Conservation (phyloP, 495 filamentous ascomycete genomes). For the Viridothelium virens region DNA sequence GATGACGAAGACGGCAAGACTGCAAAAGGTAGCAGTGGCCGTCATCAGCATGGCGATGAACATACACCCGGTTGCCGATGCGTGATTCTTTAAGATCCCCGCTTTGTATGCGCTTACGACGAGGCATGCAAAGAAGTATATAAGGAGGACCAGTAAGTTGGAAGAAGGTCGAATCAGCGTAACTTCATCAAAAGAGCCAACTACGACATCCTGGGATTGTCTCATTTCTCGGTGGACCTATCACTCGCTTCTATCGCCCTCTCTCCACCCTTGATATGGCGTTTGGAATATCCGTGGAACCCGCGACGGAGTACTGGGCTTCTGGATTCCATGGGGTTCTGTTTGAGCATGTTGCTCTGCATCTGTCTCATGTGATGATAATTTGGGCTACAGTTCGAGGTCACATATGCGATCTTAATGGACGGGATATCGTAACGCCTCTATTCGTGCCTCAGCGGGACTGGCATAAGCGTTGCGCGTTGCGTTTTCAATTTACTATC, state of each 20-base stretch:
- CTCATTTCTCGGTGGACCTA: background rate
- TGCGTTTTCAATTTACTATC: background rate
- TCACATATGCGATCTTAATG: background rate
- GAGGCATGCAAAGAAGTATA: no score
- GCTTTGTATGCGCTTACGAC: conserved; percentile 17
- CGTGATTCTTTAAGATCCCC: conserved; percentile 62
- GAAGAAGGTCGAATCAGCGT: background rate
- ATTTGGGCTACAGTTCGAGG: background rate
- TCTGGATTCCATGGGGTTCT: background rate
- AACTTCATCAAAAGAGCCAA: background rate
- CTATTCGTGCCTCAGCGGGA: background rate
- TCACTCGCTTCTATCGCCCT: background rate
- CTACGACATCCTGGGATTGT: background rate
- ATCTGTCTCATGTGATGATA: background rate
- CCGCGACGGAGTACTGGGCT: background rate
- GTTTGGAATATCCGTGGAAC: background rate
- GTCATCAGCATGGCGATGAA: conserved; percentile 47
- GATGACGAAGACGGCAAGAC: conserved; percentile 84
- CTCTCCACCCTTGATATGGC: background rate
- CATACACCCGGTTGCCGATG: conserved; percentile 66
- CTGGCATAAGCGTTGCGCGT: background rate
- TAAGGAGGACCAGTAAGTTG: background rate
- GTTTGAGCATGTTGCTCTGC: background rate
- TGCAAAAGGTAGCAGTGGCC: conserved; percentile 56
- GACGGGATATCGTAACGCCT: background rate